Conservation (phyloP, 352 stramenopile species). For the Pythium sukuiense region DNA sequence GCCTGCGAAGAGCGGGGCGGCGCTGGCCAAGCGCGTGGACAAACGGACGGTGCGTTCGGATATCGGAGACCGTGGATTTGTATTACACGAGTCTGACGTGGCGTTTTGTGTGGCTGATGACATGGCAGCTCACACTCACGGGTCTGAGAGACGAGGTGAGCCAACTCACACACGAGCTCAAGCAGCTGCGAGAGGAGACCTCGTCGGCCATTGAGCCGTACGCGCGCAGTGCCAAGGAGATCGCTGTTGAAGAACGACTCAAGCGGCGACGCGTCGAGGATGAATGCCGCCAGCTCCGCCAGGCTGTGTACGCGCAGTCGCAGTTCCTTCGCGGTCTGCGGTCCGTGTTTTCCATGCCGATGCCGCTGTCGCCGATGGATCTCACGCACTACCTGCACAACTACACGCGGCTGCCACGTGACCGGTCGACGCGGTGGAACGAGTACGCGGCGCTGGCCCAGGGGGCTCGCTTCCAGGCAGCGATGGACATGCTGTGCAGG, state of each 20-base stretch:
- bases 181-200: too few species aligned
- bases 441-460: background rate
- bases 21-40: too few species aligned
- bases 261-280: slow-evolving; percentile 12
- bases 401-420: background rate
- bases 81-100: too few species aligned
- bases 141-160: too few species aligned
- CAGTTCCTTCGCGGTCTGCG: slow-evolving; percentile 2
- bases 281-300: background rate
- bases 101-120: too few species aligned
- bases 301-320: background rate
- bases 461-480: slow-evolving; percentile 6
- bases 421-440: too few species aligned
- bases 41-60: too few species aligned
- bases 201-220: background rate
- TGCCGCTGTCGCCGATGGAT: background rate
- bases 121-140: too few species aligned
- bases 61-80: too few species aligned
- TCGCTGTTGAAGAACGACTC: background rate
- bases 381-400: slow-evolving; percentile 13
- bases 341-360: background rate
- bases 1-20: too few species aligned
- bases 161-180: too few species aligned
- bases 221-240: background rate
- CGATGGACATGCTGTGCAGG: slow-evolving; percentile 17